Evolutionary conservation across 179 eudicot species (phyloP).

Genomic region (Patellifolia procumbens): DNA sequence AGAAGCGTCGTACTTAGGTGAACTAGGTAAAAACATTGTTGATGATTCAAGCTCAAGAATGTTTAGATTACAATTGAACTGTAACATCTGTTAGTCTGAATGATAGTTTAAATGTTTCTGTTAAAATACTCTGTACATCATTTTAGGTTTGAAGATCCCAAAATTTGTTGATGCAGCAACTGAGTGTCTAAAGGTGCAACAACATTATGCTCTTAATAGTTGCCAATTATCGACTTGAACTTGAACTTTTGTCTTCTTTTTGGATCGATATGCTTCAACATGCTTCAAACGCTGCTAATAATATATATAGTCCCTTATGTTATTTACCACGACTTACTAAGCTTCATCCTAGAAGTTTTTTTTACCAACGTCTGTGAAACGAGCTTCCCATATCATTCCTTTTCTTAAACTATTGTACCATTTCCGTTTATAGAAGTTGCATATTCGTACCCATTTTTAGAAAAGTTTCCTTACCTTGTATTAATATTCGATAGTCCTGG

Average conservation of each 20-base stretch:
- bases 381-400: no score
- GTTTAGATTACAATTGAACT: slow-evolving; percentile 9
- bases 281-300: no score
- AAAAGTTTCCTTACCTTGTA: no score
- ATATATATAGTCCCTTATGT: no score
- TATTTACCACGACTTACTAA: no score
- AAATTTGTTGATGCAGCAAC: slow-evolving; percentile 7
- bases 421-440: no score
- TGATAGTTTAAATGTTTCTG: not conserved
- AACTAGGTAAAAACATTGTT: slow-evolving; percentile 5
- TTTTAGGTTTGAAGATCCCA: slow-evolving; percentile 16
- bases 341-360: no score
- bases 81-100: slow-evolving; percentile 13
- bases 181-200: not conserved
- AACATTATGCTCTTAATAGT: not conserved
- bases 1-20: slow-evolving; percentile 48
- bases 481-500: no score
- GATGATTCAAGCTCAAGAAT: slow-evolving; percentile 1
- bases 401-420: no score
- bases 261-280: no score
- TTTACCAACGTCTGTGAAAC: no score
- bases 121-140: slow-evolving; percentile 12
- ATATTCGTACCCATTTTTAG: no score
- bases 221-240: not conserved
- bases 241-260: not conserved